Evolutionary conservation across 768 basidiomycete species (phyloP).

Genomic region (Trametes punicea): DNA sequence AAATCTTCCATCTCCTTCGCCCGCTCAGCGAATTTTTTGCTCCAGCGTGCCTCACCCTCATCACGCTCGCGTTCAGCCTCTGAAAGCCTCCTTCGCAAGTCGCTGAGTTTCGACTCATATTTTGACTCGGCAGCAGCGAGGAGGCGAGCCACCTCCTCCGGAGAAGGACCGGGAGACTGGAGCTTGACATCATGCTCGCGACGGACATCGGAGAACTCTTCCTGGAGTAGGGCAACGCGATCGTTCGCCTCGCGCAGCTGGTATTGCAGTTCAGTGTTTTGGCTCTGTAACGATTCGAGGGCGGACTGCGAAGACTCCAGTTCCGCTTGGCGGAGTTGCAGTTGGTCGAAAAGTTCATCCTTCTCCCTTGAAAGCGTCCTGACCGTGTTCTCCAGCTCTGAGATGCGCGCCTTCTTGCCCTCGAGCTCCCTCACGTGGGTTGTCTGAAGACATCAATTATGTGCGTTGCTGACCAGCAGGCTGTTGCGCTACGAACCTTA

Average conservation of each 20-base stretch:
- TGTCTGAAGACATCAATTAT: conserved; percentile 41
- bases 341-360: conserved; percentile 76
- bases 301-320: conserved; percentile 78
- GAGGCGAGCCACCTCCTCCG: conserved; percentile 67
- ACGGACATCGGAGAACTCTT: conserved; percentile 64
- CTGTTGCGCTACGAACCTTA: conserved; percentile 49
- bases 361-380: conserved; percentile 71
- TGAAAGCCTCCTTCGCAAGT: conserved; percentile 61
- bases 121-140: conserved; percentile 71
- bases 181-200: conserved; percentile 50
- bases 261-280: conserved; percentile 81
- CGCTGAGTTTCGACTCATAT: conserved; percentile 72
- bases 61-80: conserved; percentile 77
- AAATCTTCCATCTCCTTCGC: conserved; percentile 73
- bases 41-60: conserved; percentile 89
- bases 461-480: not conserved
- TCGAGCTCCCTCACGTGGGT: conserved; percentile 66
- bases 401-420: conserved; percentile 57
- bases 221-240: conserved; percentile 62
- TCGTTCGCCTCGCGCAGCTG: conserved; percentile 82
- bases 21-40: conserved; percentile 76
- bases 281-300: conserved; percentile 69
- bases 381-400: conserved; percentile 68
- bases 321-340: conserved; percentile 88
- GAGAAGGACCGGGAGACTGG: conserved; percentile 45